A percentile compares a stretch with the other conserved stretches of the same genome.
Conservation (phyloP, 1,139 yeast genomes). For the Saccharomyces pastorianus region DNA sequence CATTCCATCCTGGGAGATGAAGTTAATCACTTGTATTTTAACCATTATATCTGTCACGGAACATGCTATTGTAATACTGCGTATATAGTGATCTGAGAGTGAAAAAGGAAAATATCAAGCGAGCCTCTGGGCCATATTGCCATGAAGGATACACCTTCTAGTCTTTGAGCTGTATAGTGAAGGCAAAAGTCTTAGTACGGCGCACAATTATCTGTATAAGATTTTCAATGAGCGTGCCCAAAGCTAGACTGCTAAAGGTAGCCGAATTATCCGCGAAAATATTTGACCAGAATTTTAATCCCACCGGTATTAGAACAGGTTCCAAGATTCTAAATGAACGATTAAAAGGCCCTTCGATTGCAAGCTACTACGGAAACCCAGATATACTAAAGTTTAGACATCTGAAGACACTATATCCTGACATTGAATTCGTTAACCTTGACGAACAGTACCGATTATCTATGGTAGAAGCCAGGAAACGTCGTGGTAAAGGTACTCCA, state of each 20-base stretch:
- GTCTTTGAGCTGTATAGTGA: neutral
- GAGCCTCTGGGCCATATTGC: neutral
- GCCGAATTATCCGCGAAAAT: slow-evolving; percentile 51
- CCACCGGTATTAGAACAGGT: slow-evolving; percentile 64
- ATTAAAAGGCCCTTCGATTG: slow-evolving; percentile 65
- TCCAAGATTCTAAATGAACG: slow-evolving; percentile 65
- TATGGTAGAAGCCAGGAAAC: slow-evolving; percentile 59
- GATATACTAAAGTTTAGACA: slow-evolving; percentile 59
- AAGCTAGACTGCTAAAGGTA: slow-evolving; percentile 45
- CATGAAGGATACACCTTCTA: neutral
- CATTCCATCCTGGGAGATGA: no score
- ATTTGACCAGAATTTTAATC: slow-evolving; percentile 62
- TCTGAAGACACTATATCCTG: slow-evolving; percentile 48
- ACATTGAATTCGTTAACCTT: slow-evolving; percentile 58
- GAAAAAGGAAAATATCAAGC: neutral
- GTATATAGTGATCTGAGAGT: neutral
- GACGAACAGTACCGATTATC: slow-evolving; percentile 62
- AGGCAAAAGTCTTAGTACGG: neutral
- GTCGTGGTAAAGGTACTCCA: slow-evolving; percentile 92
- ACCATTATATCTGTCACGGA: neutral
- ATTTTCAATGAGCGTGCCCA: slow-evolving; percentile 19
- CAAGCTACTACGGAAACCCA: slow-evolving; percentile 70
- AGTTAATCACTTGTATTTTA: neutral
- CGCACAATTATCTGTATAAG: neutral
- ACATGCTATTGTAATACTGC: neutral